These are phyloP conservation scores for Tolypocladium inflatum DNA, from an alignment of 2,329 filamentous ascomycete species.

Conservation along the genomic window DNA sequence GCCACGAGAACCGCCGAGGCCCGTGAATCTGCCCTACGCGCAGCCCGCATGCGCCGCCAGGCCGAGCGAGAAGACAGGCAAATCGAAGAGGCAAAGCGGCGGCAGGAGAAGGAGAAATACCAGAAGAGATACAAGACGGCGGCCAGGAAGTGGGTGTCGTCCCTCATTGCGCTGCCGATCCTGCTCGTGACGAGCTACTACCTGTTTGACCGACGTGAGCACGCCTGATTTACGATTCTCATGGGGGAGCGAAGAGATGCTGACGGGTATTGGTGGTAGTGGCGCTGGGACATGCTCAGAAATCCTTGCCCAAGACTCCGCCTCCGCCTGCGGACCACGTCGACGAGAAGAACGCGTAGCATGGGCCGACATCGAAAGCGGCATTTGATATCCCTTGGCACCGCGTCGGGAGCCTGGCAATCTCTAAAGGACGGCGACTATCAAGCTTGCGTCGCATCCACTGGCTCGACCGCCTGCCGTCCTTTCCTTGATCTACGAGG, in stretches of 20 bases:
- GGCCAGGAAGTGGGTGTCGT: constrained; percentile 33
- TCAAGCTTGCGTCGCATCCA: not conserved
- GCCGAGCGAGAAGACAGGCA: constrained; percentile 8
- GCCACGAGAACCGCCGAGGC: constrained; percentile 12
- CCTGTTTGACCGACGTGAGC: constrained; percentile 41
- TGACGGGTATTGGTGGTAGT: constrained; percentile 11
- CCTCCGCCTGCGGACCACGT: not conserved
- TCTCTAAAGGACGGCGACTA: not conserved
- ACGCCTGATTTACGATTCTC: not conserved
- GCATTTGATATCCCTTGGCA: not conserved
- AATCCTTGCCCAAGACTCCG: constrained; percentile 12
- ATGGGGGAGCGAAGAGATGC: not conserved
- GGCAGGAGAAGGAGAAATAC: constrained; percentile 23
- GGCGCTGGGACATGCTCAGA: constrained; percentile 18
- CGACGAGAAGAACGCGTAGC: not conserved
- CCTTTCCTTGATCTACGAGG: too few species aligned
- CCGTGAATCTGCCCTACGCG: constrained; percentile 12
- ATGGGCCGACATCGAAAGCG: not conserved
- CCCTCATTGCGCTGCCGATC: constrained; percentile 44
- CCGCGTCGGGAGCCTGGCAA: not conserved
- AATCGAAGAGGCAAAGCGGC: constrained; percentile 9
- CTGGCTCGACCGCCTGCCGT: too few species aligned
- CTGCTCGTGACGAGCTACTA: constrained; percentile 45
- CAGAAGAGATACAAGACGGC: constrained; percentile 32
- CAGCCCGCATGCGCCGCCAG: constrained; percentile 10